Evolutionary conservation across 2,329 filamentous ascomycete species (phyloP), one percentile per base, ranked within the genome.

Genomic region (Xylaria sp.): DNA sequence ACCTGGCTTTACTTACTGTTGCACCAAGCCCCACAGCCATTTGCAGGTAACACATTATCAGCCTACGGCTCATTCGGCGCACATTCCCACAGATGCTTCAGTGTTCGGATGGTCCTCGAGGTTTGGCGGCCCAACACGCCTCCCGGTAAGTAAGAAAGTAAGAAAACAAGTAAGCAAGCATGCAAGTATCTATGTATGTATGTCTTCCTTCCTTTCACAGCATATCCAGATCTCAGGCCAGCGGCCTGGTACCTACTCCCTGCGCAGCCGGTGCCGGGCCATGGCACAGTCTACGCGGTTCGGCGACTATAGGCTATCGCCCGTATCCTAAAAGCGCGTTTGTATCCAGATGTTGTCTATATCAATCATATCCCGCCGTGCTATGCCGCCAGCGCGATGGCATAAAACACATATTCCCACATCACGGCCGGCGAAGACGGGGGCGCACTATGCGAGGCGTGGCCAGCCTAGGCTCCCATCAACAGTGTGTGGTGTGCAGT

Each of bases 1-100:
- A 57, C 50, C 47, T 60, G 48, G 40, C 46, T 63, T 64, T 56
- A 57, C 58, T 29, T 67, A 63, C 65, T 58, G 66, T 69, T 65
- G 64, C 62, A 68, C 66, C 56, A 63, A 50, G 65, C 65, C 66
- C 67, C 66, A 67, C 66, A 57, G 50, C 56, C 56, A 56, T 62
- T 57, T 59, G 62, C 59, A 65, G 64, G 65, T 68, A 69, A 64
- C 69, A 69, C 71, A 71, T 70, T 67, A 76, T 76, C 74, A 76
- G 75, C 74, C 73, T 76, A 71, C 74, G 75, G 74, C 71, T 74
- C 70, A 62, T 75, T 78, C 75, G 75, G 76, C 69, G 72, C 68
- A 71, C 63, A 66, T 73, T 75, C 69, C 74, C 71, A 72, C 67
- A 60, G 65, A 59, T 69, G 59, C 60, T 59, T 57, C 57, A 59